Evolutionary conservation across 495 filamentous ascomycete species (phyloP), one percentile per base, ranked within the genome.

Genomic region (Xylaria grammica): DNA sequence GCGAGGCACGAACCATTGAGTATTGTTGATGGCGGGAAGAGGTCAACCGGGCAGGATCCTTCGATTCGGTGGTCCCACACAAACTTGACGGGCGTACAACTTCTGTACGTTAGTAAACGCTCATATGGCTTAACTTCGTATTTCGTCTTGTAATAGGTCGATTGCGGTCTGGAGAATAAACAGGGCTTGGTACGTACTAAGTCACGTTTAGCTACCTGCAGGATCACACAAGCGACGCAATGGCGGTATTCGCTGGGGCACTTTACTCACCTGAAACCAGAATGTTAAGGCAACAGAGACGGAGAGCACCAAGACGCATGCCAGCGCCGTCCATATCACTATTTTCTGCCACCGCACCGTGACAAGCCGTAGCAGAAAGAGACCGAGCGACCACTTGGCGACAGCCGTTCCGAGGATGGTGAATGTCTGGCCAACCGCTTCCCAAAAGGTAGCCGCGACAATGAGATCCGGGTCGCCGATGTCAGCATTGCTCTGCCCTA

Each of bases 311-410:
- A 76, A 77, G 2, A 68, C 62, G n/a, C 42, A 27, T 8, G 75
- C 56, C 36, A 67, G 51, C 1, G 77, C 74, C 13, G 66, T 34
- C 77, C 75, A 78, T 1, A 78, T 67, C 13, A 67, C 69, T 24
- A 72, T 65, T 64, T 75, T 78, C 27, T 78, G 76, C 40, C 72
- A 70, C n/a, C 67, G 58, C 34, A 69, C 52, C 60, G 74, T 75
- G 1, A 78, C 75, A 2, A 79, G 75, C 0, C 77, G 73, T n/a
- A 79, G 65, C 13, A 79, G 65, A 32, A 79, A 79, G 24, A 78
- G 71, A 1, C 77, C 77, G 74, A 79, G 77, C 4, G 75, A 78
- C 29, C 78, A 53, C 57, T 79, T 79, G 59, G 77, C 75, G 66
- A 78, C 69, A 29, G 77, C 73, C 26, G 77, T 78, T 17, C 77